Conservation (phyloP, 2,329 filamentous ascomycete genomes). For the Diplodia intermedia region DNA sequence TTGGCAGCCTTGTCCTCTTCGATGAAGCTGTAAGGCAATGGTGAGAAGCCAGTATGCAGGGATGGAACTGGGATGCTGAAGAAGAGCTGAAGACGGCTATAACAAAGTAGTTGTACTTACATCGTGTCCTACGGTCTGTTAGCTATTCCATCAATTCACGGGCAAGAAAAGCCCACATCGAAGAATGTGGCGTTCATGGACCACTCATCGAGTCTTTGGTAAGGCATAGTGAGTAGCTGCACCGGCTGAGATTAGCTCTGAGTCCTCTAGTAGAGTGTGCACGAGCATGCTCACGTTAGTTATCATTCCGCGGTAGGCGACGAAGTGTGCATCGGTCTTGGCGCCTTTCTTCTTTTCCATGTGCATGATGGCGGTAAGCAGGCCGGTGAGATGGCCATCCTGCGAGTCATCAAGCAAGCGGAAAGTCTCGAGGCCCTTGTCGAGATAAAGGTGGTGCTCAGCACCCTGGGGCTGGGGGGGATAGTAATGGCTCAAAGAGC, state of each 20-base stretch:
- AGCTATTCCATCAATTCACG: background rate
- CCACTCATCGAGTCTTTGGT: slow-evolving; percentile 67
- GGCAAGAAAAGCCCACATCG: slow-evolving; percentile 60
- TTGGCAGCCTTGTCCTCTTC: slow-evolving; percentile 87
- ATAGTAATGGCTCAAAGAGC: slow-evolving; percentile 88
- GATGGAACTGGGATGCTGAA: background rate
- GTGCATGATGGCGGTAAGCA: slow-evolving; percentile 76
- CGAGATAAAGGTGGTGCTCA: slow-evolving; percentile 69
- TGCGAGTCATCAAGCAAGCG: slow-evolving; percentile 78
- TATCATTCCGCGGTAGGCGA: slow-evolving; percentile 99
- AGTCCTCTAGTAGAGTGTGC: background rate
- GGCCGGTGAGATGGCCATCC: slow-evolving; percentile 87
- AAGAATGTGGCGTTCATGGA: slow-evolving; percentile 95
- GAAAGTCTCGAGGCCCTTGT: slow-evolving; percentile 81
- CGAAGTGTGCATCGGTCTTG: slow-evolving; percentile 75
- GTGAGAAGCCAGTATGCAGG: background rate
- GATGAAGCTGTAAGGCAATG: slow-evolving; percentile 70
- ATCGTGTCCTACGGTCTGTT: slow-evolving; percentile 58
- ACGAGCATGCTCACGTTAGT: slow-evolving; percentile 74
- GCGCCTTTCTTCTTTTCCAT: slow-evolving; percentile 73
- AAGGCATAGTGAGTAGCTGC: slow-evolving; percentile 81
- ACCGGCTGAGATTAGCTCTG: background rate
- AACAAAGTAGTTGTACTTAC: slow-evolving; percentile 47
- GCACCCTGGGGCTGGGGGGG: slow-evolving; percentile 66
- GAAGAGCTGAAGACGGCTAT: background rate